Base-by-base conservation (phyloP, 495 filamentous ascomycete species). In the Aspergillus heteromorphus region DNA sequence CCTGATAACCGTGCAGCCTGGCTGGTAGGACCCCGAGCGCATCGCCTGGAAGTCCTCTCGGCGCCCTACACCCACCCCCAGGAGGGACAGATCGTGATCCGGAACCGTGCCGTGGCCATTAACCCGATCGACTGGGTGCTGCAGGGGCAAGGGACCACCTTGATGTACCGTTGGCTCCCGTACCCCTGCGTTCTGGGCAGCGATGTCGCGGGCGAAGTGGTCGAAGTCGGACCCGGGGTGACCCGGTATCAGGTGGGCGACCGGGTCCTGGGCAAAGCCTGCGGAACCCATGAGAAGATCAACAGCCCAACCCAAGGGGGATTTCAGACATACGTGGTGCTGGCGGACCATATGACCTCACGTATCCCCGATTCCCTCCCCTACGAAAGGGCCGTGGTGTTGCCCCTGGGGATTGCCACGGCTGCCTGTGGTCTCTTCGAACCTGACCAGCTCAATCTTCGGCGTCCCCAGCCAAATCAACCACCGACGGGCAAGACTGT, bases 361-460 rank as follows among this genome's bases (percentile, higher is more conserved):
- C 49, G 55, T 0, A 76, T 86, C 20, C 83, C 83, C 0, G 64
- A 71, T 11, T 57, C 47, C 0, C 29, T 86, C 10, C 57, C 69
- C 14, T 83, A 74, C 56, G 68, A 70, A 20, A 40, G 73, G 4
- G 83, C 75, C 9, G 57, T 62, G 20, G 80, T 80, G 16, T 55
- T 86, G 6, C 82, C 81, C 0, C 68, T 85, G 11, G 74, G 73
- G 11, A 51, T 85, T 7, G 70, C 75, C 1, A 85, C 83, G 0
- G 80, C 83, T 2, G 71, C 78, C 8, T 63, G 64, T 21, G 78
- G 72, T 1, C 65, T 87, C 6, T 85, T 76, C 55, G 63, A 69
- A 36, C 53, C 63, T 14, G 59, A 66, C 17, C 52, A 68, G 14
- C 70, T 87, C 0, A 70, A 60, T 7, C 65, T 79, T 5, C 60